Evolutionary conservation across 495 filamentous ascomycete genomes (phyloP).

Genomic region (Aspergillus indologenus): DNA sequence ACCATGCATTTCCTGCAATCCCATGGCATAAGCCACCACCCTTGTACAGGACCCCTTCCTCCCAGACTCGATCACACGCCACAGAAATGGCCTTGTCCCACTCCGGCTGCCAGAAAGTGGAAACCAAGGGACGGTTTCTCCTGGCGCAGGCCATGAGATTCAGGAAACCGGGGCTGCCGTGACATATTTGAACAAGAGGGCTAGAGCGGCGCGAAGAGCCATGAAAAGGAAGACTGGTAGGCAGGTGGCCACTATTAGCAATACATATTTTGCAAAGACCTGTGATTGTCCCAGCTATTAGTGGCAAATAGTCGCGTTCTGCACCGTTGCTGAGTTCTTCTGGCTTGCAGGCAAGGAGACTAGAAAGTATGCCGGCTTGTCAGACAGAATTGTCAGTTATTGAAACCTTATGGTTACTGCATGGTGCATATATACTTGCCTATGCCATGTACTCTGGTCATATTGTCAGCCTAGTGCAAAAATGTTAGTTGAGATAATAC

Average conservation of each 20-base stretch:
- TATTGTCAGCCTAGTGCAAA: conserved; percentile 1
- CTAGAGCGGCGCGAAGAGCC: conserved; percentile 19
- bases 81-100: conserved; percentile 40
- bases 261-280: conserved; percentile 36
- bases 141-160: conserved; percentile 35
- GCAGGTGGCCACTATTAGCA: conserved; percentile 40
- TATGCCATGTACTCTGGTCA: conserved; percentile 30
- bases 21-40: conserved; percentile 49
- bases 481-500: conserved; percentile 8
- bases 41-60: conserved; percentile 47
- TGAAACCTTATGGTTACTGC: background rate
- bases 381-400: background rate
- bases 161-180: conserved; percentile 43
- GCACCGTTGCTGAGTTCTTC: conserved; percentile 24
- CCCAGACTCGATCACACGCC: conserved; percentile 42
- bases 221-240: conserved; percentile 23
- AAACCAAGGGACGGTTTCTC: conserved; percentile 24
- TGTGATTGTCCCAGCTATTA: conserved; percentile 41
- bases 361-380: conserved; percentile 40
- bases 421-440: conserved; percentile 22
- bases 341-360: conserved; percentile 37
- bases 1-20: conserved; percentile 45
- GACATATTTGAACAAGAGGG: conserved; percentile 46
- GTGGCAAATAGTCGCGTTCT: conserved; percentile 25
- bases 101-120: conserved; percentile 35